Conservation (phyloP, 805 yeast genomes). For the Kazachstania bromeliacearum region DNA sequence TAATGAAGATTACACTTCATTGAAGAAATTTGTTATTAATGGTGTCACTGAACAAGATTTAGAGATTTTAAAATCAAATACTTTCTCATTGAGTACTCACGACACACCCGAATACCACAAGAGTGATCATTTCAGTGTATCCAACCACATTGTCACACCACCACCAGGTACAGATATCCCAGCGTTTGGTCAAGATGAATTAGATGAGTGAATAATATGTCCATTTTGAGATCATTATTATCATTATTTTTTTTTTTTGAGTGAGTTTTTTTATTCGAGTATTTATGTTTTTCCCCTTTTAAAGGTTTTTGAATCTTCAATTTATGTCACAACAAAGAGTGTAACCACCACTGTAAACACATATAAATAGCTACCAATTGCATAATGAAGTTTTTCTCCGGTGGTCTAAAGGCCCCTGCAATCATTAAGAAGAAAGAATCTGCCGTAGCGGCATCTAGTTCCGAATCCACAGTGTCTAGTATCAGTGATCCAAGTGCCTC, state of each 20-base stretch:
- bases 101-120: constrained; percentile 18
- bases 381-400: constrained; percentile 1
- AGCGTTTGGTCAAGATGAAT: constrained; percentile 28
- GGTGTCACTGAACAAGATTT: constrained; percentile 34
- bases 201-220: constrained; percentile 6
- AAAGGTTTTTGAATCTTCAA: background rate
- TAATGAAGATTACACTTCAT: constrained; percentile 29
- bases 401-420: constrained; percentile 1
- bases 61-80: constrained; percentile 15
- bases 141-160: background rate
- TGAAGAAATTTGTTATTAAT: constrained; percentile 33
- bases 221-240: background rate
- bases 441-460: background rate
- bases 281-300: background rate
- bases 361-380: background rate
- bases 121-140: background rate
- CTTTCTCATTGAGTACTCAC: constrained; percentile 9
- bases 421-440: background rate
- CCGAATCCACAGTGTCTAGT: constrained; percentile 1
- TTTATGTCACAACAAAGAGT: background rate
- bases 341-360: background rate
- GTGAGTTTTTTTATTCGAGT: background rate
- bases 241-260: background rate
- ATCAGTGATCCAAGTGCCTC: constrained; percentile 1
- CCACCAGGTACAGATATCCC: constrained; percentile 10